Percentiles rank a stretch among this genome's conserved stretches.
Conservation (phyloP, 2,329 filamentous ascomycete genomes). For the Nothophaeocryptopus gaeumannii region DNA sequence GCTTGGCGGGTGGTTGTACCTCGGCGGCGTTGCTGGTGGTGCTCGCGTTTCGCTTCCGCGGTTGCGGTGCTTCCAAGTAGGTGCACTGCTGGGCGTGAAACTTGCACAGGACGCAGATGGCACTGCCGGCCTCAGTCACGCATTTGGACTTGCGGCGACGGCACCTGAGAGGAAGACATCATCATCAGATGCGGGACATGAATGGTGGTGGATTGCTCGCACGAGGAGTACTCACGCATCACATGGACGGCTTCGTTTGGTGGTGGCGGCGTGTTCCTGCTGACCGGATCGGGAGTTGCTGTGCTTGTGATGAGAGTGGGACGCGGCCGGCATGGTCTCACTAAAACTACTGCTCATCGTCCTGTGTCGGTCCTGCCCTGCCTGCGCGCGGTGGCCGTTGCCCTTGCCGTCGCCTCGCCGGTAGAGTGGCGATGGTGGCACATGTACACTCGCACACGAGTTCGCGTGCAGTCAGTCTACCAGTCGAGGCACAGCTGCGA, state of each 20-base stretch:
- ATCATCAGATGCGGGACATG: no score
- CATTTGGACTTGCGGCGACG: conserved; percentile 27
- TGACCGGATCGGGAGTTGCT: conserved; percentile 1
- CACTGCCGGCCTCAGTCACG: conserved; percentile 25
- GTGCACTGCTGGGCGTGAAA: conserved; percentile 71
- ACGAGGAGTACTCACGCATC: conserved; percentile 7
- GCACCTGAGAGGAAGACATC: conserved; percentile 9
- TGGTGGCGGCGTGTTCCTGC: conserved; percentile 7
- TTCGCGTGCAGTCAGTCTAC: no score
- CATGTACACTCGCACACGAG: not conserved
- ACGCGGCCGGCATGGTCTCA: no score
- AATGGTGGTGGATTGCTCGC: no score
- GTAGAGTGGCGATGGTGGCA: conserved; percentile 7
- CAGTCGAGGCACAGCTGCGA: no score
- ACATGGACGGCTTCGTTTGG: conserved; percentile 20
- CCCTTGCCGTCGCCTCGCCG: not conserved
- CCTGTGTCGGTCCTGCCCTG: no score
- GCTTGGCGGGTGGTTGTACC: conserved; percentile 13
- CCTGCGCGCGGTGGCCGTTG: not conserved
- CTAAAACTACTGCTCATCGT: not conserved
- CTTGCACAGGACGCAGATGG: conserved; percentile 25
- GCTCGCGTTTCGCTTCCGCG: conserved; percentile 18
- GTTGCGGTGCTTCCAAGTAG: conserved; percentile 52
- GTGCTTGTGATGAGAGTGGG: no score
- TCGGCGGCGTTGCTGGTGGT: conserved; percentile 2